These are phyloP conservation scores for Asterionellopsis glacialis DNA, from an alignment of 108 stramenopile species.

Conservation along the genomic window DNA sequence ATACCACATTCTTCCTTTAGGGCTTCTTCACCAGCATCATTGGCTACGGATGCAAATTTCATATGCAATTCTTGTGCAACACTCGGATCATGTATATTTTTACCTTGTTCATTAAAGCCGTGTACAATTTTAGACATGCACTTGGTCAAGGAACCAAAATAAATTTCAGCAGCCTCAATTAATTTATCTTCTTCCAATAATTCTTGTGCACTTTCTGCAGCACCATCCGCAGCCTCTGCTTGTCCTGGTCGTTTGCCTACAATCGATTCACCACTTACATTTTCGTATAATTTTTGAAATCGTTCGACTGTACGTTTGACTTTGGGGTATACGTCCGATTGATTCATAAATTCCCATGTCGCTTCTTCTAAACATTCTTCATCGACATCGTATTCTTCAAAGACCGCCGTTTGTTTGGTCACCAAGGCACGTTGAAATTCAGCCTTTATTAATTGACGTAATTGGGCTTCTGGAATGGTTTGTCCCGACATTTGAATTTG, in stretches of 20 bases:
- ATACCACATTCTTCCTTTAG: conserved; percentile 46
- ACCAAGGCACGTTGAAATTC: conserved; percentile 77
- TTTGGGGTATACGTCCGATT: conserved; percentile 58
- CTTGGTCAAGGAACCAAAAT: conserved; percentile 74
- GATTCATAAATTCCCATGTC: conserved; percentile 77
- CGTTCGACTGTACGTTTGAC: conserved; percentile 74
- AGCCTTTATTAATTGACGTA: conserved; percentile 54
- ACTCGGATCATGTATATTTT: conserved; percentile 52
- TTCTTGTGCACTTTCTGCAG: conserved; percentile 27
- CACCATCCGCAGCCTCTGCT: background rate
- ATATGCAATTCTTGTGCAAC: conserved; percentile 70
- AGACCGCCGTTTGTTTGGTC: conserved; percentile 49
- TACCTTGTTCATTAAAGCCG: conserved; percentile 54
- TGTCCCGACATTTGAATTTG: conserved; percentile 86
- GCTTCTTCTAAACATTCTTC: conserved; percentile 88
- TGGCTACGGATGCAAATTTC: conserved; percentile 73
- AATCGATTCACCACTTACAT: conserved; percentile 63
- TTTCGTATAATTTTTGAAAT: conserved; percentile 87
- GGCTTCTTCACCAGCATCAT: conserved; percentile 74
- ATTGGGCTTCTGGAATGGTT: conserved; percentile 72
- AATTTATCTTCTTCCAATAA: conserved; percentile 53
- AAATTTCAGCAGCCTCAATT: conserved; percentile 67
- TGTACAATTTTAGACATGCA: conserved; percentile 61
- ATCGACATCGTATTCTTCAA: conserved; percentile 80
- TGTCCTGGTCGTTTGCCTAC: conserved; percentile 66